These are phyloP conservation scores for Bertia moriformis DNA, from an alignment of 2,329 filamentous ascomycete species.

Conservation along the genomic window DNA sequence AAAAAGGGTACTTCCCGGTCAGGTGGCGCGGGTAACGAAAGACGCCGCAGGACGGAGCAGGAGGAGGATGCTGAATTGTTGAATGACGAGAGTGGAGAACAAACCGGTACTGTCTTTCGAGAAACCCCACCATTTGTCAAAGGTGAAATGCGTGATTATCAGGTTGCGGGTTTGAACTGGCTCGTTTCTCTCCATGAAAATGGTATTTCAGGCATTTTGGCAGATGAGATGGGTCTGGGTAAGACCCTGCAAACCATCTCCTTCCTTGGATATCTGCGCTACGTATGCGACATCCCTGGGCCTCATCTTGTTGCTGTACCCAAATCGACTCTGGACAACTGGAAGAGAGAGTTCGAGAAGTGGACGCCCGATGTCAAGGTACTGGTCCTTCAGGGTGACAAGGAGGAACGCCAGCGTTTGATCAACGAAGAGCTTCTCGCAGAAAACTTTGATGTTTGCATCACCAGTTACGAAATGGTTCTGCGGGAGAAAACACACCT, in stretches of 20 bases:
- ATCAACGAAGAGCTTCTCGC: slow-evolving; percentile 37
- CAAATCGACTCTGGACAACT: slow-evolving; percentile 82
- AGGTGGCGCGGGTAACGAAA: slow-evolving; percentile 66
- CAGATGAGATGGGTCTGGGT: slow-evolving; percentile 84
- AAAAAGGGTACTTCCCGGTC: slow-evolving; percentile 59
- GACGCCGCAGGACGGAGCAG: slow-evolving; percentile 80
- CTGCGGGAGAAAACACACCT: slow-evolving; percentile 75
- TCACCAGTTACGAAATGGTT: slow-evolving; percentile 92
- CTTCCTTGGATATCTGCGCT: slow-evolving; percentile 71
- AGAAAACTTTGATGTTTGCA: slow-evolving; percentile 71
- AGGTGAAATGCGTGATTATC: slow-evolving; percentile 82
- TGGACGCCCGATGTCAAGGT: slow-evolving; percentile 86
- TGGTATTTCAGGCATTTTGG: slow-evolving; percentile 78
- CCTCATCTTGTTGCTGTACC: slow-evolving; percentile 86
- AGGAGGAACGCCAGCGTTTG: slow-evolving; percentile 58
- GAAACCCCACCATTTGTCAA: slow-evolving; percentile 86
- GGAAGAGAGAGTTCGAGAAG: slow-evolving; percentile 82
- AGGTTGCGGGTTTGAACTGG: slow-evolving; percentile 89
- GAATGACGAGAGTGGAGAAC: slow-evolving; percentile 74
- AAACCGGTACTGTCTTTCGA: slow-evolving; percentile 78
- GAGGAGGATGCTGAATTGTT: slow-evolving; percentile 87
- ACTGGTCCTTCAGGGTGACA: slow-evolving; percentile 76
- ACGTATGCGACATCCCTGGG: slow-evolving; percentile 68
- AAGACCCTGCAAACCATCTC: slow-evolving; percentile 89
- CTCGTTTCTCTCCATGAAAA: slow-evolving; percentile 71